Evolutionary conservation across 1,284 basidiomycete species (phyloP), one percentile per base, ranked within the genome.

Genomic region (Polyporus tsugae): DNA sequence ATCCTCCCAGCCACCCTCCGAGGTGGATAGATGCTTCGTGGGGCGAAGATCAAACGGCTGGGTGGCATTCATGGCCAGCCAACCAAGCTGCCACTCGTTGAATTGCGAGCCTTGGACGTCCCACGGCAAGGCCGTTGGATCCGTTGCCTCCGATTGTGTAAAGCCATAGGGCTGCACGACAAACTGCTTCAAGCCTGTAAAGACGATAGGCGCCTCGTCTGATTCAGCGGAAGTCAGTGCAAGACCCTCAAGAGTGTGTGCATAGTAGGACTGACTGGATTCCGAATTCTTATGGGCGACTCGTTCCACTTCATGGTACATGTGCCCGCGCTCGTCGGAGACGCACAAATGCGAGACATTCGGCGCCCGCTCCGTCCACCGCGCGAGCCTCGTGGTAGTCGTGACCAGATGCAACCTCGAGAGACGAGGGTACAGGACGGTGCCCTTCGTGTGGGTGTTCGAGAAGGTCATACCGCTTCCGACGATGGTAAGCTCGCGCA

Each of bases 401-500:
- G 25, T 25, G 36, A 58, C 58, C 35, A 64, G 42, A 22, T 64
- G 57, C 33, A 64, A 33, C 10, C 57, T 22, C 13, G 41, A 33
- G 35, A 64, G 57, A 15, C 57, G 57, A 7, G 63, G 63, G 29
- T 60, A 64, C 41, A 39, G 7, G 35, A 44, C 15, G 13, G 6
- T 22, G 29, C 7, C 42, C 35, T 35, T 49, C 15, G 57, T 44
- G 44, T 11, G 44, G 9, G 63, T 35, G 36, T 64, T 58, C 13
- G 63, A 38, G 22, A 60, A 60, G 38, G 58, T 60, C 58, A 60
- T 60, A 22, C 58, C 58, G 38, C 38, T 13, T 22, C 63, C 63
- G 33, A 64, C 57, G 35, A 64, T 10, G 6, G 65, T 62, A 35
- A 66, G 61, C 22, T 66, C 65, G 42, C 61, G 65, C 41, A 66